These are phyloP conservation scores for Saccharomycopsis sp. DNA, from an alignment of 805 yeast species.

Conservation along the genomic window DNA sequence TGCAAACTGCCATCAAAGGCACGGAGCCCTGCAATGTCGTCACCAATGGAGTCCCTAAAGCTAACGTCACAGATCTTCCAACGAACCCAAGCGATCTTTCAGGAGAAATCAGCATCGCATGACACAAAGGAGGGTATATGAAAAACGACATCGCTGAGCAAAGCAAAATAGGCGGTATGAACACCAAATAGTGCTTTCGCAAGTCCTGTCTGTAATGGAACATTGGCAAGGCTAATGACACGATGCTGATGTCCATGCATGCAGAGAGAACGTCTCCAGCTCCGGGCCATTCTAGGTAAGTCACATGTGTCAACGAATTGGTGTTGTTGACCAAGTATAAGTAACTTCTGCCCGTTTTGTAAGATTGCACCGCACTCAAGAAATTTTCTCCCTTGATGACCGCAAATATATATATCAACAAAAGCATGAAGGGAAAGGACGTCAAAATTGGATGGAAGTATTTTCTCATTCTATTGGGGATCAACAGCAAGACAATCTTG, in stretches of 20 bases:
- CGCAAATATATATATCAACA: conserved; percentile 55
- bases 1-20: conserved; percentile 70
- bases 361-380: conserved; percentile 42
- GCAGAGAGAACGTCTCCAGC: conserved; percentile 72
- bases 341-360: conserved; percentile 66
- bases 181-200: conserved; percentile 46
- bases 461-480: conserved; percentile 42
- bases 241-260: conserved; percentile 71
- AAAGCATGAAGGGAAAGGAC: conserved; percentile 56
- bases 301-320: conserved; percentile 22
- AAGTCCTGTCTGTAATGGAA: conserved; percentile 64
- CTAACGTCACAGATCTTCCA: conserved; percentile 73
- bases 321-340: conserved; percentile 44
- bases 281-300: conserved; percentile 51
- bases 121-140: conserved; percentile 64
- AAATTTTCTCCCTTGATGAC: conserved; percentile 42
- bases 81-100: conserved; percentile 64
- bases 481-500: conserved; percentile 37
- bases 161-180: conserved; percentile 52
- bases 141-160: conserved; percentile 55
- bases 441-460: conserved; percentile 67
- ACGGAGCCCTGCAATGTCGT: conserved; percentile 60
- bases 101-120: conserved; percentile 55
- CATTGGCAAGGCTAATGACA: conserved; percentile 71
- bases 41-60: conserved; percentile 71